These are phyloP conservation scores for Hysterangium stoloniferum DNA, from an alignment of 768 basidiomycete species.

Conservation along the genomic window DNA sequence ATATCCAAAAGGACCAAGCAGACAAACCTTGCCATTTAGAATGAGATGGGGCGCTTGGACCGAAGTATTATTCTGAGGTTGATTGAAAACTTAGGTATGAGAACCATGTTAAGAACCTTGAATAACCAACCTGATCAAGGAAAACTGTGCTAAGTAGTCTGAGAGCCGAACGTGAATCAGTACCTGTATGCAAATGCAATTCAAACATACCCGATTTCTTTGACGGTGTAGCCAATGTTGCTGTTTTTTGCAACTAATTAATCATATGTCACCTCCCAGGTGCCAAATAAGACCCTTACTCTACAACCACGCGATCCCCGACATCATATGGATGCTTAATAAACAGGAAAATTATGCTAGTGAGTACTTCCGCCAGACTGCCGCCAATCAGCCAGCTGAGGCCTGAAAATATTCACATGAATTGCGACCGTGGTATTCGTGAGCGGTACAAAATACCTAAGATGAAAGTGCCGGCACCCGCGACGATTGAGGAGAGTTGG, in stretches of 20 bases:
- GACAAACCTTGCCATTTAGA: conserved; percentile 45
- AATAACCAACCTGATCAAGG: conserved; percentile 34
- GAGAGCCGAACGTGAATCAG: neutral
- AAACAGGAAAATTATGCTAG: conserved; percentile 87
- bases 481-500: conserved; percentile 65
- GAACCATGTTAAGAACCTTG: conserved; percentile 65
- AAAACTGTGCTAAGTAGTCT: conserved; percentile 70
- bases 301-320: conserved; percentile 58
- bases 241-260: conserved; percentile 14
- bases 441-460: conserved; percentile 28
- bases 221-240: conserved; percentile 62
- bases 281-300: conserved; percentile 21
- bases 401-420: conserved; percentile 30
- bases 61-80: conserved; percentile 33
- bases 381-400: conserved; percentile 84
- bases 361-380: conserved; percentile 72
- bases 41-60: conserved; percentile 70
- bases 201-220: conserved; percentile 51
- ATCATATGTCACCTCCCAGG: conserved; percentile 21
- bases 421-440: conserved; percentile 1
- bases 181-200: neutral
- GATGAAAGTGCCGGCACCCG: conserved; percentile 61
- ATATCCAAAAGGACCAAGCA: neutral
- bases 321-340: conserved; percentile 82
- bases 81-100: conserved; percentile 39